Base-by-base conservation (phyloP, 2,329 filamentous ascomycete genomes). In the Pseudocercospora crystallina region DNA sequence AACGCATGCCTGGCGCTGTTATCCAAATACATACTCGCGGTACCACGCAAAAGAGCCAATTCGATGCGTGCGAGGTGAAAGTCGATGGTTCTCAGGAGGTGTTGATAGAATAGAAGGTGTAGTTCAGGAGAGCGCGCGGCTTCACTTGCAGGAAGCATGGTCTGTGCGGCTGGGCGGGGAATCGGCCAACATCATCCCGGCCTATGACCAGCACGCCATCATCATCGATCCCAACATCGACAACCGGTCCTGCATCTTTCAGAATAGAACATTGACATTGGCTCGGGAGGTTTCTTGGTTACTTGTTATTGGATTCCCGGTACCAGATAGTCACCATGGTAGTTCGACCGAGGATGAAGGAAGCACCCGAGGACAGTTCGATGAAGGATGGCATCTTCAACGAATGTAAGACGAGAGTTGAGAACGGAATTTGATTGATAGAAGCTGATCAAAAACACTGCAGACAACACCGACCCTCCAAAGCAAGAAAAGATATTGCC, bases 371-470 rank as follows among this genome's bases (percentile, higher is more conserved):
- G 49, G 67, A 70, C 57, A 58, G 57, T 43, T 63, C 66, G 5
- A 69, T 70, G 60, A 55, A 63, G 31, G 57, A 68, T 51, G 69
- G 69, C 48, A 51, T 65, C 33, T 71, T 71, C 60, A 54, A 60
- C 35, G 61, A 68, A 43, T 51, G 50, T 49, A 26, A 42, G 44
- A 35, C 14, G 26, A 50, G 14, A 26, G n/a, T 20, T n/a, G 11
- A n/a, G 29, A 33, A 17, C 44, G 40, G n/a, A 36, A 43, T 37
- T 8, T 15, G 36, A n/a, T n/a, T n/a, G n/a, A n/a, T 37, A 31
- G 31, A 30, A 11, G 34, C 34, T 49, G n/a, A 48, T 43, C 13
- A 33, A 13, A 26, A 10, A 8, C 37, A 13, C 31, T 14, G 30
- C 14, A 51, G 48, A 69, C 57, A 71, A 71, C 58, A 70, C 67